Base-by-base conservation (phyloP, 352 stramenopile genomes). In the Phytophthora tubulina region DNA sequence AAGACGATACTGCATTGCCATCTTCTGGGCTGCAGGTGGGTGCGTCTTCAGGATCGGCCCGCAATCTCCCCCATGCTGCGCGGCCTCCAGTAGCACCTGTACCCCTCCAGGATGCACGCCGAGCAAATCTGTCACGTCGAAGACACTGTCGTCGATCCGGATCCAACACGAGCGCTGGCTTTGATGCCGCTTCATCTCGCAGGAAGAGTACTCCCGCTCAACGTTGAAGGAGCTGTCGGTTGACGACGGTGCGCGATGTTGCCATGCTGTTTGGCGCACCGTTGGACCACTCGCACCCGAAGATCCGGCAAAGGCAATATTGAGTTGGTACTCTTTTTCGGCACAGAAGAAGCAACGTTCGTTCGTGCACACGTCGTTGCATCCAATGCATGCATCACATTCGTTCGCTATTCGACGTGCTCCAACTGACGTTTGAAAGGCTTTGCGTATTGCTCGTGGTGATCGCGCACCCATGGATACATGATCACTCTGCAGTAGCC, bases 111-210 rank as follows among this genome's bases (percentile, higher is more conserved):
- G 93, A 74, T 99, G 95, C 1, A 85, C 83, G 8, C 75, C 70
- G 30, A 98, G 83, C 65, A 98, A 89, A 30, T 91, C 80, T 1
- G 95, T 98, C 21, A 96, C 93, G 75, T 99, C 94, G 67, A 97
- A 98, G 21, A 98, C 89, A 51, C 81, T 78, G 41, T 87, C 81
- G n/a, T 91, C 86, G 9, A 92, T 84, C 10, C 98, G 71, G 48
- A 98, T 85, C 96, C 96, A 99, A 62, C 92, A 97, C 13, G 93
- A 98, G 2, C 82, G 80, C 30, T 78, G 63, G 7, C 66, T 88
- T 61, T 90, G 86, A 63, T 98, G 95, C 17, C 90, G 85, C 33
- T 76, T 72, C 21, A 98, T 75, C 75, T 99, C 90, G 52, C 91
- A 98, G 35, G 91, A 94, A 4, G 95, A 97, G 65, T 91, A 95